Conservation (phyloP, 768 basidiomycete species). For the Suillus sp. region DNA sequence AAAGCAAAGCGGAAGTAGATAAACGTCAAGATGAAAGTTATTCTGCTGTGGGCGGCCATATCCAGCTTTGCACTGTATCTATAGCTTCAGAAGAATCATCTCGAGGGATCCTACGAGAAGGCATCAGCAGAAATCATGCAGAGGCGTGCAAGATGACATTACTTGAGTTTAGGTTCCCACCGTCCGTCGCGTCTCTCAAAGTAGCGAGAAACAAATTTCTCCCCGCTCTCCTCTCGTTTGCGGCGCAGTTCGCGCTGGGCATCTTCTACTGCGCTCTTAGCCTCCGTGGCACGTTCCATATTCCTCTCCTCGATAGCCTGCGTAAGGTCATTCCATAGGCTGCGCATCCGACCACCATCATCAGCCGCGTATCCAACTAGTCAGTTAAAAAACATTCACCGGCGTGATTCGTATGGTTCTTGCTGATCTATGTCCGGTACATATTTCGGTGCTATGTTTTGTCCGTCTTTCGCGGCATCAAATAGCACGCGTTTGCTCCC, state of each 20-base stretch:
- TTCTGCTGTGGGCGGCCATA: conserved; percentile 50
- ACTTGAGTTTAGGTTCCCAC: conserved; percentile 83
- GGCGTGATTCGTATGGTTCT: conserved; percentile 86
- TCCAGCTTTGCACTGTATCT: conserved; percentile 73
- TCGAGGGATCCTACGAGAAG: conserved; percentile 57
- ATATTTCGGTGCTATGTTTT: conserved; percentile 75
- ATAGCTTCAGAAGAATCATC: conserved; percentile 68
- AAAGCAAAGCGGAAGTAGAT: conserved; percentile 2
- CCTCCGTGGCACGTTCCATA: conserved; percentile 92
- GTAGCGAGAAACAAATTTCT: conserved; percentile 72
- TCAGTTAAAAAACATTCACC: conserved; percentile 44
- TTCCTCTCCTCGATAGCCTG: conserved; percentile 83
- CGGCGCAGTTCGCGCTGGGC: conserved; percentile 82
- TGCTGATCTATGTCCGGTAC: conserved; percentile 88
- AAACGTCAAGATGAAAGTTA: conserved; percentile 8
- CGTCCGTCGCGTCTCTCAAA: conserved; percentile 77
- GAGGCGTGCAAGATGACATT: conserved; percentile 30
- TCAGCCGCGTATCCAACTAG: conserved; percentile 3
- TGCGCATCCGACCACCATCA: conserved; percentile 24
- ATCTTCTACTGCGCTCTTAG: conserved; percentile 90
- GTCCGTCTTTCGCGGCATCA: conserved; percentile 76
- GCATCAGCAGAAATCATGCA: conserved; percentile 12
- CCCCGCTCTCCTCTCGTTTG: conserved; percentile 71
- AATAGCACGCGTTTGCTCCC: conserved; percentile 78
- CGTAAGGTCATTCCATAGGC: conserved; percentile 85